Base-by-base conservation (phyloP, 2,329 filamentous ascomycete species). In the Aspergillus neotritici region DNA sequence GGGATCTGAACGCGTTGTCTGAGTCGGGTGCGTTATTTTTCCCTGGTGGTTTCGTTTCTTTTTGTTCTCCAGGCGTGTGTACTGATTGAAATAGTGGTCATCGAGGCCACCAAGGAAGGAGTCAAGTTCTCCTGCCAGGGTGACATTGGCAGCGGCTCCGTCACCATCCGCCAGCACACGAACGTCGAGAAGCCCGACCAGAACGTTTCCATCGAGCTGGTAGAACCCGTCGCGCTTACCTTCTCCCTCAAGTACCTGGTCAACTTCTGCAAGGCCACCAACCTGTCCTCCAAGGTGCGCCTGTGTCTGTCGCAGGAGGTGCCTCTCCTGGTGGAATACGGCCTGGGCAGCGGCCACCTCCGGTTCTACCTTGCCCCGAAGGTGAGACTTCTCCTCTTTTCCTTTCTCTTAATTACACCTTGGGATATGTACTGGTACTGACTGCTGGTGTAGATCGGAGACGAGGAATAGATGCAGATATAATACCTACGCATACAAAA, bases 191-290 rank as follows among this genome's bases (percentile, higher is more conserved):
- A 97, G 75, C 84, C 87, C 37, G 80, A 86, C 8, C 76, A 84
- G 63, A 87, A 90, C 63, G 86, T 97, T 58, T 80, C 87, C 53
- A 96, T 98, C 67, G 82, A 89, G 63, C 82, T 98, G 49, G 85
- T 82, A 31, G 94, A 98, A 74, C 88, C 93, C 40, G 93, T 98
- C 48, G 79, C 87, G 30, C 80, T 98, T 51, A 97, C 91, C 38
- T 98, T 98, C 76, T 97, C 93, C 29, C 85, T 98, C 61, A 98
- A 98, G 76, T 98, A 98, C 74, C 84, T 98, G 3, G 87, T 94
- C 78, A 97, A 97, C 80, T 98, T 98, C 76, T 97, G 93, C 86
- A 98, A 98, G 76, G 94, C 94, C 29, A 86, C 88, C 51, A 83
- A 82, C 41, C 76, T 98, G 49, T 91, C 90, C 31, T 74, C 69